Percentiles rank a stretch among this genome's conserved stretches.
phyloP scores from a whole-genome alignment of 2,329 filamentous ascomycete genomes.

The Xylariaceae sp. region DNA sequence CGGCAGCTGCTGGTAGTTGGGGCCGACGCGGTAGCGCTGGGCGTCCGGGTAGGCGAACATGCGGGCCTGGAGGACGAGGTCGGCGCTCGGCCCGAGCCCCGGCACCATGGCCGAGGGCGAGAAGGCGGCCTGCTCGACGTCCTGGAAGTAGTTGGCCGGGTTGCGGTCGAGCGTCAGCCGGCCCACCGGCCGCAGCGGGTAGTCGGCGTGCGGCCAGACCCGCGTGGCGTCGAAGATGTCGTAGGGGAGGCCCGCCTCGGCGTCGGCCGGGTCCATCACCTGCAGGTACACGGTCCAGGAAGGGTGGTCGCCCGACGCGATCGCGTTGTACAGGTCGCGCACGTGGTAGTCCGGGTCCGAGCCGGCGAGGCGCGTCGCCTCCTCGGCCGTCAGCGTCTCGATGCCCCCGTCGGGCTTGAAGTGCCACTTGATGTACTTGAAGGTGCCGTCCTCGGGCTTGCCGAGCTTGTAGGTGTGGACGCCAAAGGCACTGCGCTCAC shows the following conservation, averaged over 20 bases:
- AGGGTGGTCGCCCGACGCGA: slow-evolving; percentile 38
- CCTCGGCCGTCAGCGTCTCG: slow-evolving; percentile 32
- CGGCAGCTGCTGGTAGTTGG: slow-evolving; percentile 58
- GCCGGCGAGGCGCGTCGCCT: slow-evolving; percentile 29
- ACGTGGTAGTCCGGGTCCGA: slow-evolving; percentile 44
- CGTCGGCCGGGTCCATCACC: slow-evolving; percentile 44
- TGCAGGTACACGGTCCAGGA: slow-evolving; percentile 47
- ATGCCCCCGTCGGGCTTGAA: slow-evolving; percentile 39
- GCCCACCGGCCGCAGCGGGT: slow-evolving; percentile 40
- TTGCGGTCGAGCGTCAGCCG: slow-evolving; percentile 44
- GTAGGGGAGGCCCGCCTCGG: slow-evolving; percentile 33
- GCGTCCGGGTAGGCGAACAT: slow-evolving; percentile 57
- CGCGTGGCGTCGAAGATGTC: slow-evolving; percentile 52
- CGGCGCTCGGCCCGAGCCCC: slow-evolving; percentile 44
- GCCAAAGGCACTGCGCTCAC: slow-evolving; percentile 39
- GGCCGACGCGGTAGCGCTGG: slow-evolving; percentile 54
- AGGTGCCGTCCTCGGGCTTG: slow-evolving; percentile 18
- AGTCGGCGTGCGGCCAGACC: slow-evolving; percentile 43
- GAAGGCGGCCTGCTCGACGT: slow-evolving; percentile 53
- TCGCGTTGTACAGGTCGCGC: slow-evolving; percentile 28
- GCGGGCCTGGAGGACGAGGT: slow-evolving; percentile 50
- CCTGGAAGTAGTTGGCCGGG: slow-evolving; percentile 17
- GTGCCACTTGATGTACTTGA: slow-evolving; percentile 32
- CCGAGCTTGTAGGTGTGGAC: slow-evolving; percentile 42
- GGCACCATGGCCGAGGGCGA: slow-evolving; percentile 49